Base-by-base conservation (phyloP, 371 early-diverging fungal genomes). In the Mucor racemosus region DNA sequence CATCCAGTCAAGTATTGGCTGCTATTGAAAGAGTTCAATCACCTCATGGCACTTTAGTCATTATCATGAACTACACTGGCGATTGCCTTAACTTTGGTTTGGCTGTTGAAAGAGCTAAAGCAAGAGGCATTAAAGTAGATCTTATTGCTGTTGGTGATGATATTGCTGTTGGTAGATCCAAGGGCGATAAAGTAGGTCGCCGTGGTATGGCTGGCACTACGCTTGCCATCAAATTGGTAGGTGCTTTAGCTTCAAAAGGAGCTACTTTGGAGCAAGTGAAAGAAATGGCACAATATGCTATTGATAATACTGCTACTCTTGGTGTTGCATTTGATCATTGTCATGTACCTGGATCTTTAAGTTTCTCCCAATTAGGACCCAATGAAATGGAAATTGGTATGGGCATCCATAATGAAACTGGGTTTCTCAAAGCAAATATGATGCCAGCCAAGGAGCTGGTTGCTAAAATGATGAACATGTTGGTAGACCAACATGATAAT, bases 61-160 rank as follows among this genome's bases (percentile, higher is more conserved):
- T 94, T 19, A 88, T 94, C 73, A 93, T 91, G 82, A 94, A 94
- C 73, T 94, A 95, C 67, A 95, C 95, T 0, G 94, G 95, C 48
- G 91, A 92, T 66, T 82, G 89, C 42, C 75, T 94, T 10, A 86
- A 92, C 70, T 94, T 94, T 81, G 94, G 92, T 21, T 75, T 89
- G 10, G 94, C 95, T 9, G 88, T 91, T 5, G 94, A 94, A 73
- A 80, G 90, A 14, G 88, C 90, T 71, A 91, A 90, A 65, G 86
- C 92, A 6, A 81, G 84, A 62, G 82, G 89, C 21, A 86, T 88
- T 26, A 84, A 88, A 66, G 88, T 90, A 0, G 86, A 82, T 19
- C 85, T 90, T 78, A 81, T 93, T 17, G 82, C 92, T 34, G 91
- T 95, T n/a, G 90, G 85, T 11, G 94, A 95, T 56, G 95, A 94